Base-by-base conservation (phyloP, 805 yeast genomes). In the Kodamaea kakaduensis region DNA sequence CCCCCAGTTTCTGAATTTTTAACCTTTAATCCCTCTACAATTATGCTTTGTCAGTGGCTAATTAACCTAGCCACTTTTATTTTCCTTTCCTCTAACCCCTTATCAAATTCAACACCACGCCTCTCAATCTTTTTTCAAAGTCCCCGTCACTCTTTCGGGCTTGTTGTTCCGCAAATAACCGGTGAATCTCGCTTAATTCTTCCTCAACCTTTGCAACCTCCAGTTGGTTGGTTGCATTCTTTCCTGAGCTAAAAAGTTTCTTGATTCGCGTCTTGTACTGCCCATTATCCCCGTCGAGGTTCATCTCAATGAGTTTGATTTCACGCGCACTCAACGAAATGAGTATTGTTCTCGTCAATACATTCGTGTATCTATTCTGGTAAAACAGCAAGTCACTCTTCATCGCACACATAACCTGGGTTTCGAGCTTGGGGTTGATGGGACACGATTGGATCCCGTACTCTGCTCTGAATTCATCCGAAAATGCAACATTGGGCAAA, bases 381-480 rank as follows among this genome's bases (percentile, higher is more conserved):
- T 57, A 61, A 40, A 64, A 66, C 25, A 65, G 48, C 36, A 77
- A 50, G 45, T 76, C 81, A 38, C 64, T 65, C 45, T 71, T 75
- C 82, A 77, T 77, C 9, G 77, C 58, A 21, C 53, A 53, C 9
- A 67, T 51, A 8, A 77, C 65, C 34, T 67, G 73, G 6, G 64
- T 53, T 41, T 77, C 81, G 6, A 76, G 52, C 37, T 75, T 74
- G 9, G 71, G 64, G 14, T 64, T 58, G 10, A 67, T 54, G 1
- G 79, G 80, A 46, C 78, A 73, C 7, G 79, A 75, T 50, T 77
- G 84, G 17, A 75, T 41, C 9, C 59, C 52, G 45, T 69, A 75
- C 44, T 75, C 80, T 0, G 78, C 74, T 26, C 77, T 51, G 43
- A 64, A 75, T 39, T 72, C 75, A 17, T 73, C 75, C 3, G 67